phyloP scores from a whole-genome alignment of 306 rosid genomes.

The Lathyrus oleraceus region DNA sequence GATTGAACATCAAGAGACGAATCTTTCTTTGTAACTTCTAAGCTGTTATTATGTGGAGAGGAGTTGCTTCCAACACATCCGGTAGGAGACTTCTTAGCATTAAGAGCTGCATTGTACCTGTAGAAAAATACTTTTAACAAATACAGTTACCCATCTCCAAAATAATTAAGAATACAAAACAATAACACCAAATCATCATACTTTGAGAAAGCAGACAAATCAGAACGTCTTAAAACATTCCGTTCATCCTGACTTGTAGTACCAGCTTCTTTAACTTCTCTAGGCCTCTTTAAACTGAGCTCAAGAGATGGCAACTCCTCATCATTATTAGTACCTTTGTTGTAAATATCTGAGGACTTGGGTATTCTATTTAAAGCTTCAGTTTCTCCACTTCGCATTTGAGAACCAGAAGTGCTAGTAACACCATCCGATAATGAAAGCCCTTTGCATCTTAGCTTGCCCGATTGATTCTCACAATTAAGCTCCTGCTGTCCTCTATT shows the following conservation, averaged over 20 bases:
- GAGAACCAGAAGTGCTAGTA: conserved; percentile 47
- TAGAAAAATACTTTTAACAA: conserved; percentile 10
- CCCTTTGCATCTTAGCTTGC: conserved; percentile 53
- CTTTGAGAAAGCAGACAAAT: conserved; percentile 87
- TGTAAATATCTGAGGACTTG: conserved; percentile 45
- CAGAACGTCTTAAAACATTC: conserved; percentile 73
- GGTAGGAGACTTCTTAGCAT: conserved; percentile 59
- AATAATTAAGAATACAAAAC: conserved; percentile 25
- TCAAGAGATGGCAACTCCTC: conserved; percentile 64
- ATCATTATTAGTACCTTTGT: conserved; percentile 42
- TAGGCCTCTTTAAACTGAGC: conserved; percentile 77
- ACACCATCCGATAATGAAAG: conserved; percentile 48
- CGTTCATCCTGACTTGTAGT: conserved; percentile 59
- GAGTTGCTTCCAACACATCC: conserved; percentile 68
- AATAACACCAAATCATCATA: conserved; percentile 35
- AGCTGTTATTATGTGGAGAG: conserved; percentile 53
- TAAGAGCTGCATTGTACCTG: conserved; percentile 72
- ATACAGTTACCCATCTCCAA: conserved; percentile 2
- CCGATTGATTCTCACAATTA: conserved; percentile 51
- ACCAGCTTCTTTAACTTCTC: conserved; percentile 60
- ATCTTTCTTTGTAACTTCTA: conserved; percentile 57
- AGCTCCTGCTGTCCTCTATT: conserved; percentile 51
- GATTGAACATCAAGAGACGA: conserved; percentile 54
- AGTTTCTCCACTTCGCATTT: conserved; percentile 51
- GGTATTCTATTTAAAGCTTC: conserved; percentile 48